Evolutionary conservation across 2,329 filamentous ascomycete genomes (phyloP).

Genomic region (Fusarium pseudonygamai): DNA sequence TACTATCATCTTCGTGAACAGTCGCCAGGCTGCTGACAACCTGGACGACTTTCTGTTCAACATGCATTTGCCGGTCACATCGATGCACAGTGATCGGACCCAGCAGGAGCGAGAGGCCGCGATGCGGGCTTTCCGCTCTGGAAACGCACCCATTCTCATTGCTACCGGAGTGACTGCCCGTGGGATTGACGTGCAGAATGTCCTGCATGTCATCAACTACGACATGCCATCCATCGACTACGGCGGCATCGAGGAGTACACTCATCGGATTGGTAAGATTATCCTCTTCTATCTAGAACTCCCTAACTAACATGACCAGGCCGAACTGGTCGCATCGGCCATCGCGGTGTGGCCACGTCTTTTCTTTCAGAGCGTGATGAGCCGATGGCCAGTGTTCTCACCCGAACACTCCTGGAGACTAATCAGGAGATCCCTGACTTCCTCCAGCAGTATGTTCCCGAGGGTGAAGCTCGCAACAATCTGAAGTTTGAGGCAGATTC

Average conservation of each 20-base stretch:
- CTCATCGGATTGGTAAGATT: slow-evolving; percentile 84
- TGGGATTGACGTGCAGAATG: slow-evolving; percentile 86
- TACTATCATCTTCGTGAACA: slow-evolving; percentile 91
- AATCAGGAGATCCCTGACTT: slow-evolving; percentile 85
- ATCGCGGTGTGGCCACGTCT: slow-evolving; percentile 84
- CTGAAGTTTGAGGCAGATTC: slow-evolving; percentile 66
- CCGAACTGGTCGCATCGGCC: slow-evolving; percentile 92
- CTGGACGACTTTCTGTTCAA: slow-evolving; percentile 92
- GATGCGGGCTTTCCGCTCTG: slow-evolving; percentile 83
- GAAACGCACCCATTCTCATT: slow-evolving; percentile 80
- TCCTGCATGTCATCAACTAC: slow-evolving; percentile 93
- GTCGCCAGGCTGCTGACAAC: slow-evolving; percentile 79
- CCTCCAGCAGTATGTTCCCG: slow-evolving; percentile 70
- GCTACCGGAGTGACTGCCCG: slow-evolving; percentile 88
- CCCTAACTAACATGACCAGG: slow-evolving; percentile 58
- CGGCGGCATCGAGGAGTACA: slow-evolving; percentile 93
- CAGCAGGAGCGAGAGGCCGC: slow-evolving; percentile 93
- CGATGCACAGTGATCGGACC: slow-evolving; percentile 87
- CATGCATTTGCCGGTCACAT: slow-evolving; percentile 79
- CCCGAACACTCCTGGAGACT: slow-evolving; percentile 83
- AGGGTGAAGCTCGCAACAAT: slow-evolving; percentile 58
- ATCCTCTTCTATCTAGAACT: neutral
- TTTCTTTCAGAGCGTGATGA: slow-evolving; percentile 86
- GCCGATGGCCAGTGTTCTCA: slow-evolving; percentile 75
- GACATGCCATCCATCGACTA: slow-evolving; percentile 79